Conservation (phyloP, 768 basidiomycete species). For the Coprinopsis sp. region DNA sequence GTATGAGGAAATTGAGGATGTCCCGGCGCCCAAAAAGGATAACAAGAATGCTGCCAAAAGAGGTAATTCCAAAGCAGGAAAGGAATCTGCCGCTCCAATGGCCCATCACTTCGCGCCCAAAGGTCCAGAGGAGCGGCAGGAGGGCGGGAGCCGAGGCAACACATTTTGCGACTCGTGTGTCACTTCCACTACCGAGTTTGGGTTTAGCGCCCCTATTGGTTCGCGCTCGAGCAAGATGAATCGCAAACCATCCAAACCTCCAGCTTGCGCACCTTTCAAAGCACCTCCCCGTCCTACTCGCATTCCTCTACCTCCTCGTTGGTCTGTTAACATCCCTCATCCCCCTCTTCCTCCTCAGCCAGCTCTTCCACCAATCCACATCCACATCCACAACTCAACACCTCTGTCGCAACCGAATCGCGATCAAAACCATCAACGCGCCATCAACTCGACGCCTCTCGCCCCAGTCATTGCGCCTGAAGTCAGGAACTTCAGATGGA, state of each 20-base stretch:
- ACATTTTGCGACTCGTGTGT: not conserved
- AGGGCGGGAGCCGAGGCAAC: constrained; percentile 15
- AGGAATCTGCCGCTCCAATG: constrained; percentile 18
- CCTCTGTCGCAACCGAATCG: too few species aligned
- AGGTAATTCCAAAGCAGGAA: constrained; percentile 14
- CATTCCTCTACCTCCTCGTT: too few species aligned
- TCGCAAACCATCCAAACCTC: too few species aligned
- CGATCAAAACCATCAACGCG: constrained; percentile 17
- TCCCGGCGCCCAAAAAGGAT: constrained; percentile 3
- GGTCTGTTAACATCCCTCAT: too few species aligned
- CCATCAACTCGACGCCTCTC: constrained; percentile 30
- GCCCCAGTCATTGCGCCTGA: constrained; percentile 28
- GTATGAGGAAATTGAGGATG: constrained; percentile 13
- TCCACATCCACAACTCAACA: too few species aligned
- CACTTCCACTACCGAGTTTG: not conserved
- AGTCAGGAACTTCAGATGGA: constrained; percentile 27
- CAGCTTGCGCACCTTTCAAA: too few species aligned
- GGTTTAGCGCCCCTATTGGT: too few species aligned
- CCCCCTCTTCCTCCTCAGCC: too few species aligned
- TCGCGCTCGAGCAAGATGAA: not conserved
- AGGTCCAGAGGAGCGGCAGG: constrained; percentile 16
- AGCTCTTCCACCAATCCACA: too few species aligned
- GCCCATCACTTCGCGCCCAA: constrained; percentile 22
- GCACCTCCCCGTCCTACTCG: too few species aligned
- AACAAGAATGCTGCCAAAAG: constrained; percentile 4